Evolutionary conservation across 2,329 filamentous ascomycete species (phyloP), one percentile per base, ranked within the genome.

Genomic region (Aspergillus sp.): DNA sequence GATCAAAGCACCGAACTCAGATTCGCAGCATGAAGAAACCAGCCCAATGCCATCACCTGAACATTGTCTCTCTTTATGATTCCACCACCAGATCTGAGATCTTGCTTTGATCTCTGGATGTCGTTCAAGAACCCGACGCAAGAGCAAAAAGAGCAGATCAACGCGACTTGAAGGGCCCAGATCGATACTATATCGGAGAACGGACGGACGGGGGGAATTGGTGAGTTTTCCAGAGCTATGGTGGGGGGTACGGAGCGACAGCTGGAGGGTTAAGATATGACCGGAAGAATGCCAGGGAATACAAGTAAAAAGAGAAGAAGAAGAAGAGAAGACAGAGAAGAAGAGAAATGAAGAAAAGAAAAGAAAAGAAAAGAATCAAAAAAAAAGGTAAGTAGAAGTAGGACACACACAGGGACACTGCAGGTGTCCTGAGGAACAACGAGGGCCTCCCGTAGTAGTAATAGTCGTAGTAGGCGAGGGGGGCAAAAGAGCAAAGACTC

Each of bases 1-100:
- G 56, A 53, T 53, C 53, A 58, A 54, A 49, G 56, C 59, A 57
- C 56, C 49, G 55, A 62, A 56, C 54, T 63, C 55, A 61, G 55
- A 58, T 62, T 55, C 57, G 55, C 52, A 57, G 56, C 36, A 39
- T 8, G 12, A 7, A 39, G 36, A 9, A 10, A 39, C 36, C 12
- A 39, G 9, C 3, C 36, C 26, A 39, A 27, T 39, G 36, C 36
- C 36, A 39, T 39, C 36, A 39, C 36, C 19, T 26, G 19, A 8
- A 39, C 19, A 39, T 28, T 32, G 5, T 26, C 36, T 39, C 27
- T 8, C 12, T 10, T 39, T 27, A 19, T 7, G 36, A 9, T 6
- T 26, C 36, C n/a, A 19, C 19, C 19, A 19, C 19, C 19, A 19
- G 19, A 19, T 19, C 19, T 19, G 19, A 19, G 19, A 19, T 19